These are phyloP conservation scores for Prunus davidiana DNA, from an alignment of 306 rosid species.

Conservation along the genomic window DNA sequence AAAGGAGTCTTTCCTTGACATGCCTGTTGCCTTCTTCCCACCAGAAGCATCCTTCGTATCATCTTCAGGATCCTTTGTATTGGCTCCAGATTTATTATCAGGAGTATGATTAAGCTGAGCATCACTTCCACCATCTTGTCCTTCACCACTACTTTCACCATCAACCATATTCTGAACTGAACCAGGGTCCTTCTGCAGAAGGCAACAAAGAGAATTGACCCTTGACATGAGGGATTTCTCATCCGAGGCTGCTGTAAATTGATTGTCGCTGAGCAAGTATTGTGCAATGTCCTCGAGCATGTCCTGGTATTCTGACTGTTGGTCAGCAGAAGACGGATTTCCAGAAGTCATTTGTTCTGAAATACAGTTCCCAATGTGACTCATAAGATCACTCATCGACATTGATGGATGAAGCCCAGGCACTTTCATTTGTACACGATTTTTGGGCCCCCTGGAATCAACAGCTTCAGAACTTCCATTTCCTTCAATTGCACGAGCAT, in stretches of 20 bases:
- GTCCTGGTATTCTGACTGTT: constrained; percentile 47
- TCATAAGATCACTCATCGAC: constrained; percentile 71
- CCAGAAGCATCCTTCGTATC: constrained; percentile 36
- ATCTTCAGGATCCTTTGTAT: constrained; percentile 35
- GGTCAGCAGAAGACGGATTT: constrained; percentile 41
- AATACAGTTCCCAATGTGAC: constrained; percentile 65
- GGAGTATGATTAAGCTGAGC: constrained; percentile 23
- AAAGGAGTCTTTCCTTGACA: constrained; percentile 84
- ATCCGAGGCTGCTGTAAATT: constrained; percentile 55
- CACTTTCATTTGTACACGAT: constrained; percentile 63
- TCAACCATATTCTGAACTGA: constrained; percentile 36
- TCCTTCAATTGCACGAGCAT: constrained; percentile 51
- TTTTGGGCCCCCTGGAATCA: constrained; percentile 40
- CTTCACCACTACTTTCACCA: constrained; percentile 33
- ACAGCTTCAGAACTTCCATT: constrained; percentile 57
- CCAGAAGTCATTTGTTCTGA: constrained; percentile 66
- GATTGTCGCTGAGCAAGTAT: constrained; percentile 68
- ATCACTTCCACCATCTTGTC: constrained; percentile 31
- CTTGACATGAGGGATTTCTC: constrained; percentile 85
- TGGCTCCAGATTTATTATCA: constrained; percentile 24
- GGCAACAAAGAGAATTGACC: constrained; percentile 83
- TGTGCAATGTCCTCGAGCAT: constrained; percentile 71
- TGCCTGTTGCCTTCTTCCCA: constrained; percentile 43
- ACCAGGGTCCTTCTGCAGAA: constrained; percentile 67
- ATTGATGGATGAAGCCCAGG: constrained; percentile 71